Evolutionary conservation across 495 filamentous ascomycete genomes (phyloP), one percentile per base, ranked within the genome.

Genomic region (Xylaria telfairii): DNA sequence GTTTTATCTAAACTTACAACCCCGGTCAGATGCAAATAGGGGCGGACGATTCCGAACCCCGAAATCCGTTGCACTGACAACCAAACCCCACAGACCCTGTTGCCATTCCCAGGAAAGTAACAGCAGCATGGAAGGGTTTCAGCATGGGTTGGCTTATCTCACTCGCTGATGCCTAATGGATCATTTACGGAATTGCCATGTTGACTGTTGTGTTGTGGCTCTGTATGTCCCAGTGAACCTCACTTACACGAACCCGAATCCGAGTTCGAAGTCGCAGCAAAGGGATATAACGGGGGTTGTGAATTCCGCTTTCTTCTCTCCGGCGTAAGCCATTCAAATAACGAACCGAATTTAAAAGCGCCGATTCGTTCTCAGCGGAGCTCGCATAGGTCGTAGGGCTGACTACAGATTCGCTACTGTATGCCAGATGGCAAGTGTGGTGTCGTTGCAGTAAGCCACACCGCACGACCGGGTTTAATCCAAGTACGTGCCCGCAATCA

Each of bases 11-110:
- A n/a, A n/a, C n/a, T 51, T 5, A 12, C 4, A 15, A 4, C 64
- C 32, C 46, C 4, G 2, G 28, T 28, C 26, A 41, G 4, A 2
- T 5, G 21, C 28, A 67, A 30, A 53, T 44, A 56, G 49, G 64
- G 49, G 47, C 39, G 61, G 61, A 15, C 13, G 34, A 41, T 41
- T 34, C 32, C 37, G 54, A 61, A 69, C 8, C 26, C 67, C 67
- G 67, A 61, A 69, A 26, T 53, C 67, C 56, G 66, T 62, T 41
- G 37, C 37, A 41, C 37, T 9, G 3, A 8, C 21, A 24, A 30
- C 61, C 17, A 13, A 44, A 15, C 17, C 21, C 26, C 51, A 30
- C n/a, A 30, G 10, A 15, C 51, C 10, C 21, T 54, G 4, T 53
- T 54, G 26, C 24, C 10, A 7, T 30, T 54, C 26, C 7, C 51